phyloP scores from a whole-genome alignment of 208 protist species.

The Angomonas ambiguus region DNA sequence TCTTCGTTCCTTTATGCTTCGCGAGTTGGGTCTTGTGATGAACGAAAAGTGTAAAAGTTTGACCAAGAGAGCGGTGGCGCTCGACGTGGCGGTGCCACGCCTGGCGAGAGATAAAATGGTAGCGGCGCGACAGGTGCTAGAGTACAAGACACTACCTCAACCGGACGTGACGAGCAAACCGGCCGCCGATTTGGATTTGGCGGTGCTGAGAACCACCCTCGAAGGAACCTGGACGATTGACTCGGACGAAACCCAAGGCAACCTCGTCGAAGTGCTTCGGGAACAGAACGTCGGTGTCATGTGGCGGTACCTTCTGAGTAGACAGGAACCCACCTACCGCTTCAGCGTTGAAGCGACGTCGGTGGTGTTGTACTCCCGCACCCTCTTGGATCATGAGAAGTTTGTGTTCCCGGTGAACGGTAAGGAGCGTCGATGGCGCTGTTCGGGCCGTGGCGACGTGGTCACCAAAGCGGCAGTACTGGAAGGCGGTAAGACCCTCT shows the following conservation, averaged over 20 bases:
- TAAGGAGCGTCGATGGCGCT: constrained; percentile 25
- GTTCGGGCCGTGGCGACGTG: constrained; percentile 26
- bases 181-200: constrained; percentile 26
- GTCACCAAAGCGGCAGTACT: constrained; percentile 40
- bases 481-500: constrained; percentile 29
- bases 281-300: constrained; percentile 42
- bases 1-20: constrained; percentile 50
- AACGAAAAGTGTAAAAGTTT: constrained; percentile 30
- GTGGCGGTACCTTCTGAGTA: constrained; percentile 41
- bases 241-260: constrained; percentile 24
- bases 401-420: constrained; percentile 24
- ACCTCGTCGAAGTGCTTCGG: constrained; percentile 30
- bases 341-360: constrained; percentile 22
- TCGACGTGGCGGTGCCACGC: constrained; percentile 38
- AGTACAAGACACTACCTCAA: constrained; percentile 15
- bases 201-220: constrained; percentile 40
- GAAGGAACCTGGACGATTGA: constrained; percentile 44
- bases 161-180: constrained; percentile 15
- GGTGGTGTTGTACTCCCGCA: constrained; percentile 17
- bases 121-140: constrained; percentile 11
- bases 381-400: constrained; percentile 19
- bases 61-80: constrained; percentile 19
- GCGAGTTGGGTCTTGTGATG: constrained; percentile 41
- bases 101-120: not conserved
- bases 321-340: constrained; percentile 20